Conservation (phyloP, 768 basidiomycete species). For the Mycena indigotica region DNA sequence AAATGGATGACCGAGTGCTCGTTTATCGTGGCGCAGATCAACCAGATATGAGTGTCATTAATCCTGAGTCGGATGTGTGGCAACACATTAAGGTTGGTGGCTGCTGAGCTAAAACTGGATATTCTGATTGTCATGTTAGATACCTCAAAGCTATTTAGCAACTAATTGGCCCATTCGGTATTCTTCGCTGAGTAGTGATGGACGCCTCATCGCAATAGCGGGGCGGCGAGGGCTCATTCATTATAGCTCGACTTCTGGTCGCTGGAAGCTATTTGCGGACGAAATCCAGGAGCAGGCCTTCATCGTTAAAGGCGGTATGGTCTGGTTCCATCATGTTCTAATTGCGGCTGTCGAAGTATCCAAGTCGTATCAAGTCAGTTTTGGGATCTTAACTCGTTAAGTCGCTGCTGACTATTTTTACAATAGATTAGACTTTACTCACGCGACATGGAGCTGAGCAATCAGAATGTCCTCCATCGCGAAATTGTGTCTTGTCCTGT, state of each 20-base stretch:
- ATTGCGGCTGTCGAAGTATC: slow-evolving; percentile 86
- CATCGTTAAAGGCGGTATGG: slow-evolving; percentile 81
- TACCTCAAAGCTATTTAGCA: slow-evolving; percentile 86
- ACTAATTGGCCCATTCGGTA: slow-evolving; percentile 94
- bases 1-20: slow-evolving; percentile 91
- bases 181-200: slow-evolving; percentile 88
- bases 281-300: slow-evolving; percentile 87
- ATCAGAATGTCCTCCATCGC: slow-evolving; percentile 80
- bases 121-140: slow-evolving; percentile 59
- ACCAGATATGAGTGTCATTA: slow-evolving; percentile 97
- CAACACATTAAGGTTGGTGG: slow-evolving; percentile 96
- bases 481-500: slow-evolving; percentile 78
- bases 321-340: slow-evolving; percentile 97
- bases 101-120: no score
- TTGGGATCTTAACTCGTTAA: slow-evolving; percentile 1
- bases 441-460: slow-evolving; percentile 83
- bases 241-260: slow-evolving; percentile 90
- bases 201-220: slow-evolving; percentile 88
- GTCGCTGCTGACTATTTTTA: slow-evolving; percentile 4
- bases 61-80: slow-evolving; percentile 98
- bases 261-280: slow-evolving; percentile 90
- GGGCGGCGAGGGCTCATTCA: slow-evolving; percentile 90
- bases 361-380: slow-evolving; percentile 72
- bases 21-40: slow-evolving; percentile 97
- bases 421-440: slow-evolving; percentile 89